Evolutionary conservation across 164 flowering plant species (phyloP).

Genomic region (Berberis thunbergii): DNA sequence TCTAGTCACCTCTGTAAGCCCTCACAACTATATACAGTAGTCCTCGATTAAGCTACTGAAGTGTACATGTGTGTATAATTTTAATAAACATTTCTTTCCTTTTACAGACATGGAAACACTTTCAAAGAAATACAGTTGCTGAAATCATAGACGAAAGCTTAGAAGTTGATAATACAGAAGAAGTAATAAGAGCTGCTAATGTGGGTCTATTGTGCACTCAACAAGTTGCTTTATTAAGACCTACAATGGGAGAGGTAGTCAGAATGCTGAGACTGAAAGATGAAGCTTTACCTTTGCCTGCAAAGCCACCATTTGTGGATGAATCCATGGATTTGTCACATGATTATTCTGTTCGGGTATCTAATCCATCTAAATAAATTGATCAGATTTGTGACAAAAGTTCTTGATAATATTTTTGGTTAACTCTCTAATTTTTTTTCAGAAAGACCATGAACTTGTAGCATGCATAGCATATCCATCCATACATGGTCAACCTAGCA

Average conservation of each 20-base stretch:
- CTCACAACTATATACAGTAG: neutral
- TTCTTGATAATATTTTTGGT: no score
- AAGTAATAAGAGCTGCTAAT: conserved; percentile 25
- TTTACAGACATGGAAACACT: conserved; percentile 52
- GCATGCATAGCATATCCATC: no score
- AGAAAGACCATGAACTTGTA: no score
- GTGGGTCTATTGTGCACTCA: conserved; percentile 49
- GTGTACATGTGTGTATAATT: neutral
- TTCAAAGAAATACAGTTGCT: conserved; percentile 21
- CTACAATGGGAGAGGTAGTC: conserved; percentile 28
- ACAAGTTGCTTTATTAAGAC: conserved; percentile 26
- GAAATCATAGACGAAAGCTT: conserved; percentile 35
- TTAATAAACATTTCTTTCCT: no score
- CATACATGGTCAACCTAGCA: no score
- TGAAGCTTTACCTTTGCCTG: conserved; percentile 24
- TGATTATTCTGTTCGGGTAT: neutral
- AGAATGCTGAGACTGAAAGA: conserved; percentile 25
- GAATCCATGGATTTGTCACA: conserved; percentile 11
- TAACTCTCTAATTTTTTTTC: no score
- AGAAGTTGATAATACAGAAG: conserved; percentile 23
- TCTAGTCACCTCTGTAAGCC: conserved; percentile 32
- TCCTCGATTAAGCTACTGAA: neutral
- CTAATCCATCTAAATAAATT: no score
- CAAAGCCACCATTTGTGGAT: conserved; percentile 38
- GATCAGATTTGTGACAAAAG: no score